These are phyloP conservation scores for Bisporella sp. DNA, from an alignment of 2,329 filamentous ascomycete genomes.

Conservation along the genomic window DNA sequence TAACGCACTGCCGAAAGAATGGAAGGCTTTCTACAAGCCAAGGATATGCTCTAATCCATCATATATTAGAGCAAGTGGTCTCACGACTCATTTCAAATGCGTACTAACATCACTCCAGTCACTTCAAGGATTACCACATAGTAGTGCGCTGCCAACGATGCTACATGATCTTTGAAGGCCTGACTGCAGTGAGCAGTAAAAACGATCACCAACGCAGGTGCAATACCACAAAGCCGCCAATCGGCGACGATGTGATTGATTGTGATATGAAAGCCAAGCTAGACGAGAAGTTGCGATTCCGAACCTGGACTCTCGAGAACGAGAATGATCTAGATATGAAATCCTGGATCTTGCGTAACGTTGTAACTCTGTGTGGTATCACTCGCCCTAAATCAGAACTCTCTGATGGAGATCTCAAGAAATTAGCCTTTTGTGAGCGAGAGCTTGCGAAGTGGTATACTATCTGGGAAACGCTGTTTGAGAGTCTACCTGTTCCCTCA, in stretches of 20 bases:
- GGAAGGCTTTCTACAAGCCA: too few relatives aligned
- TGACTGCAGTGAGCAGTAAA: neutral
- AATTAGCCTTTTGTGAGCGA: neutral
- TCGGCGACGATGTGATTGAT: neutral
- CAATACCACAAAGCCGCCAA: neutral
- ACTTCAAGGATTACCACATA: neutral
- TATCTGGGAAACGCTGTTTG: neutral
- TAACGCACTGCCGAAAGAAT: too few relatives aligned
- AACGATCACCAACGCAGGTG: neutral
- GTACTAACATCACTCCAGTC: neutral
- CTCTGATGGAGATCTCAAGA: neutral
- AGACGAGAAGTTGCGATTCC: neutral
- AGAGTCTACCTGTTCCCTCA: slow-evolving; percentile 1
- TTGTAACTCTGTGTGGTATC: neutral
- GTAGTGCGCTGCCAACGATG: neutral
- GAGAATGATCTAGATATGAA: neutral
- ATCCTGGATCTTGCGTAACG: neutral
- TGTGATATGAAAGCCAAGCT: neutral
- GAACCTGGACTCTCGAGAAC: neutral
- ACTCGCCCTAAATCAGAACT: neutral
- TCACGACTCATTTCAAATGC: too few relatives aligned
- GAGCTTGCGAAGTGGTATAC: neutral
- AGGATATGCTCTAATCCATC: too few relatives aligned
- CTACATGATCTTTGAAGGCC: neutral
- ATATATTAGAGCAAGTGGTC: too few relatives aligned